Evolutionary conservation across 2,329 filamentous ascomycete species (phyloP).

Genomic region (Aureobasidium sp.): DNA sequence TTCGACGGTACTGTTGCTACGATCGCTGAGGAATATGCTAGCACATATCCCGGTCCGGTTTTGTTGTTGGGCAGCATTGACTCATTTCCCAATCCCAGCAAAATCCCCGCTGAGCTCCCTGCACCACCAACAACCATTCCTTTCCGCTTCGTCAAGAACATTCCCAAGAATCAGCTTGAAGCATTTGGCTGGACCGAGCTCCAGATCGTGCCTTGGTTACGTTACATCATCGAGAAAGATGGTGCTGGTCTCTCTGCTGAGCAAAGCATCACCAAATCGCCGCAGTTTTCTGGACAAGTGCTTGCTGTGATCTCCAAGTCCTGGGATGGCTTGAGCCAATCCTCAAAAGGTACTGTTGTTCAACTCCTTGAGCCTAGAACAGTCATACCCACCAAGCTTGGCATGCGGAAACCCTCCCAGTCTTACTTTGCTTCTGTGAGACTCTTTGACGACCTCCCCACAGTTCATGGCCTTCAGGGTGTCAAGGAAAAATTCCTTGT

Average conservation of each 20-base stretch:
- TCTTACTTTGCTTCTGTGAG: constrained; percentile 92
- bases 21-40: constrained; percentile 45
- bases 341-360: constrained; percentile 58
- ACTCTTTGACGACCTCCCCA: constrained; percentile 87
- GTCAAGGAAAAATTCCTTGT: constrained; percentile 87
- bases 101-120: constrained; percentile 74
- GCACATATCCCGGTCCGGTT: constrained; percentile 56
- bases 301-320: constrained; percentile 77
- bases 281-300: constrained; percentile 69
- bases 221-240: constrained; percentile 66
- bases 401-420: constrained; percentile 78
- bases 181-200: constrained; percentile 81
- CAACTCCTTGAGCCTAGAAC: constrained; percentile 59
- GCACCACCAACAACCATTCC: constrained; percentile 77
- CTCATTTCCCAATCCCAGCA: constrained; percentile 67
- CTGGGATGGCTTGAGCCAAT: constrained; percentile 71
- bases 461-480: constrained; percentile 65
- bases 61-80: constrained; percentile 70
- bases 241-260: constrained; percentile 53
- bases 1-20: constrained; percentile 75
- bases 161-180: constrained; percentile 62
- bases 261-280: constrained; percentile 62
- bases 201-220: constrained; percentile 77
- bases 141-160: constrained; percentile 68
- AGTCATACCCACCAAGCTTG: constrained; percentile 82